A percentile compares a stretch with the other conserved stretches of the same genome.
phyloP scores from a whole-genome alignment of 2,329 filamentous ascomycete genomes.

The Nakataea oryzae region DNA sequence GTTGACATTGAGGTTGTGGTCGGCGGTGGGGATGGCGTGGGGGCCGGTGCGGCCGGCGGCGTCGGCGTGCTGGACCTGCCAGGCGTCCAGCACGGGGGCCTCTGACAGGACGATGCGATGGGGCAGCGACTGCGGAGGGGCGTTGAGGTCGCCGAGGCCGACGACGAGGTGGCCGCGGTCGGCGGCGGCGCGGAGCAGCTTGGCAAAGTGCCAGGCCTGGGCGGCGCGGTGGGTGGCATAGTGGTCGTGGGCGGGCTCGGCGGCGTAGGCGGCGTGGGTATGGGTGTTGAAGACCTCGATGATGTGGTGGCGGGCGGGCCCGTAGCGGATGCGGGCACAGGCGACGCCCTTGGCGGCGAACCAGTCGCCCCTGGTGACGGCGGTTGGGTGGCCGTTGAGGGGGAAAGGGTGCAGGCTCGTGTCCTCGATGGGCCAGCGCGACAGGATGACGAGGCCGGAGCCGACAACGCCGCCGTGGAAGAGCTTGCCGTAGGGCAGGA shows the following conservation, averaged over 20 bases:
- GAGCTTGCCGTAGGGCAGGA: slow-evolving; percentile 86
- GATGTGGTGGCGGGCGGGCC: slow-evolving; percentile 51
- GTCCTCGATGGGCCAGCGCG: slow-evolving; percentile 85
- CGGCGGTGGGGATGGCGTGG: slow-evolving; percentile 55
- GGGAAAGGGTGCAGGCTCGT: slow-evolving; percentile 78
- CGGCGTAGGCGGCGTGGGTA: slow-evolving; percentile 79
- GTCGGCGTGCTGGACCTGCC: slow-evolving; percentile 71
- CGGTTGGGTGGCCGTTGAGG: slow-evolving; percentile 87
- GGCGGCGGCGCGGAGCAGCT: slow-evolving; percentile 72
- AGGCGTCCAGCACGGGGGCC: slow-evolving; percentile 72
- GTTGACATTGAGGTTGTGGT: slow-evolving; percentile 69
- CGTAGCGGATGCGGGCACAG: slow-evolving; percentile 66
- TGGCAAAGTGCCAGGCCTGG: slow-evolving; percentile 91
- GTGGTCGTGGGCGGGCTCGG: slow-evolving; percentile 55
- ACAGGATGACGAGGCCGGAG: slow-evolving; percentile 78
- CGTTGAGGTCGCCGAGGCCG: slow-evolving; percentile 91
- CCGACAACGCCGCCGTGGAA: slow-evolving; percentile 86
- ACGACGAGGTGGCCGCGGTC: slow-evolving; percentile 76
- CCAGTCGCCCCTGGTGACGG: slow-evolving; percentile 93
- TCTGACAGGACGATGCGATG: slow-evolving; percentile 75
- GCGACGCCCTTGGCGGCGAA: slow-evolving; percentile 93
- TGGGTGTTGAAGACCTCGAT: slow-evolving; percentile 92
- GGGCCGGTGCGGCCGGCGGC: slow-evolving; percentile 23
- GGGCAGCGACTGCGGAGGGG: slow-evolving; percentile 77
- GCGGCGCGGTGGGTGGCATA: slow-evolving; percentile 86